Conservation (phyloP, 129 eudicot genomes). For the Sambucus nigra region DNA sequence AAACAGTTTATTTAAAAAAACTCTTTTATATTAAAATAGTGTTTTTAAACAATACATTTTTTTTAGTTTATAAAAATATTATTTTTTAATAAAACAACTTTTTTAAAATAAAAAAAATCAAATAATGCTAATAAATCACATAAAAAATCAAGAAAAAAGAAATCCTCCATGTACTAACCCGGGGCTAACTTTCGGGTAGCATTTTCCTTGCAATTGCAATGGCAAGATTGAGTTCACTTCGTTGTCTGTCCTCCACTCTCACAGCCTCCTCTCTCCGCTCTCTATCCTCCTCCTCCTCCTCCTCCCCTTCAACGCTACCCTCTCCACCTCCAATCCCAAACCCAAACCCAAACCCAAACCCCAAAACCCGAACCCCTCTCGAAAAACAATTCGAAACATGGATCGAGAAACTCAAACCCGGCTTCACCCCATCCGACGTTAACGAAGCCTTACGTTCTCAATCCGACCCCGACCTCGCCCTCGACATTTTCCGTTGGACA, state of each 20-base stretch:
- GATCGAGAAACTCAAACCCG: constrained; percentile 58
- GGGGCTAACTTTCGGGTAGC: no score
- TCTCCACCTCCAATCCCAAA: constrained; percentile 3
- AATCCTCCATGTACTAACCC: no score
- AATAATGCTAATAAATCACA: no score
- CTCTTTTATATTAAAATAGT: no score
- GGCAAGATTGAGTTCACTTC: constrained; percentile 11
- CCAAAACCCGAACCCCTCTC: constrained; percentile 42
- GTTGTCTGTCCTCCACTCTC: constrained; percentile 14
- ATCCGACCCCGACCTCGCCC: constrained; percentile 78
- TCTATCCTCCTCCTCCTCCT: constrained; percentile 13
- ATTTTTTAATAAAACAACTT: no score
- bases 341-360: constrained; percentile 13
- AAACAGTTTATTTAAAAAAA: no score
- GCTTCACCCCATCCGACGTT: constrained; percentile 56
- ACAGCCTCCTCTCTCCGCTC: constrained; percentile 14
- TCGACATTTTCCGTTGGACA: constrained; percentile 89
- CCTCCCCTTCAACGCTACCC: constrained; percentile 15
- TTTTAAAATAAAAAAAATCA: no score
- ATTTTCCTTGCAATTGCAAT: no score
- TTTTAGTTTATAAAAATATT: no score
- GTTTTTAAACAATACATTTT: no score
- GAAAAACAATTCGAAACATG: constrained; percentile 65
- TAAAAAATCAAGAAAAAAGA: no score
- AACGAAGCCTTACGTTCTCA: constrained; percentile 51